Evolutionary conservation across 371 early-diverging fungal genomes (phyloP).

Genomic region (Mortierella sp.): DNA sequence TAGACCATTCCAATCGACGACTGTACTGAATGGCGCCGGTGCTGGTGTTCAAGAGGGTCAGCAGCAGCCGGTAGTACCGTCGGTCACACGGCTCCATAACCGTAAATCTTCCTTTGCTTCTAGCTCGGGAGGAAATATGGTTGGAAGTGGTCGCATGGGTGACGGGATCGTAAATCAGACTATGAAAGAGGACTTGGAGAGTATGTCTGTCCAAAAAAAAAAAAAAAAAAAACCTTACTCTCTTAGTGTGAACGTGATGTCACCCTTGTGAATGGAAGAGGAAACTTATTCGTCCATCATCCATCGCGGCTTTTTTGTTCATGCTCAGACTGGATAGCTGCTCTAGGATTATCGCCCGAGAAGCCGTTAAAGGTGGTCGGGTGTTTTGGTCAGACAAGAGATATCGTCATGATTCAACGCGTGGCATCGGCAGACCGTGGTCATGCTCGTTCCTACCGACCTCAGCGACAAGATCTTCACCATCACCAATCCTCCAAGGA

Average conservation of each 20-base stretch:
- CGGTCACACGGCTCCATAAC: no score
- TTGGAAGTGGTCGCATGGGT: conserved; percentile 21
- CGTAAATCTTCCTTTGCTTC: no score
- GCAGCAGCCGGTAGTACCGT: no score
- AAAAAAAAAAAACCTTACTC: no score
- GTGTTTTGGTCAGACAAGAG: conserved; percentile 34
- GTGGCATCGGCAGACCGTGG: background rate
- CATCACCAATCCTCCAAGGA: no score
- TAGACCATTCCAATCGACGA: no score
- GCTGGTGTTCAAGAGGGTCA: no score
- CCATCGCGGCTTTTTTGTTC: background rate
- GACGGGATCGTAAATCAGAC: conserved; percentile 46
- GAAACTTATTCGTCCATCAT: background rate
- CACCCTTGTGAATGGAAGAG: background rate
- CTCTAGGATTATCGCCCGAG: conserved; percentile 20
- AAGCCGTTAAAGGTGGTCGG: conserved; percentile 31
- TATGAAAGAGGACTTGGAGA: conserved; percentile 40
- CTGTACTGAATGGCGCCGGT: no score
- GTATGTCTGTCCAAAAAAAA: conserved; percentile 25
- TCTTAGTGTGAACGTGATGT: background rate
- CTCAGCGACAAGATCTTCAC: no score
- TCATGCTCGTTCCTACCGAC: no score
- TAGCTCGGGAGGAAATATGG: no score
- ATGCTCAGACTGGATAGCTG: conserved; percentile 25
- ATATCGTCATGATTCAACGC: conserved; percentile 33